These are phyloP conservation scores for Lachnellula willkommii DNA, from an alignment of 2,329 filamentous ascomycete species.

Conservation along the genomic window DNA sequence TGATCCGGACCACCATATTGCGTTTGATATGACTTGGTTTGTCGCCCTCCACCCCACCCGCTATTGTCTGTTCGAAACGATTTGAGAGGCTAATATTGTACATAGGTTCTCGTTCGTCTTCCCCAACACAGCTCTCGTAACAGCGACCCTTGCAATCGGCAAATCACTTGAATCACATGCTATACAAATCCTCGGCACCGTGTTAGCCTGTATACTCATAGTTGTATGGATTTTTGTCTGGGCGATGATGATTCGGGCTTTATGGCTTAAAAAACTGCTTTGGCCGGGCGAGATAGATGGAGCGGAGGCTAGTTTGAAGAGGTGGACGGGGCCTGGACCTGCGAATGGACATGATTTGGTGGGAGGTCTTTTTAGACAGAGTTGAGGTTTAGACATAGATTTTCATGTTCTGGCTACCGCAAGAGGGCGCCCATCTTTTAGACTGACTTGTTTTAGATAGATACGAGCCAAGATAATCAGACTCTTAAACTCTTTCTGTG, in stretches of 20 bases:
- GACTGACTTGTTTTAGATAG: no score
- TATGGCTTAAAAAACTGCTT: slow-evolving; percentile 61
- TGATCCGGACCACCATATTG: slow-evolving; percentile 46
- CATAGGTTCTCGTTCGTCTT: slow-evolving; percentile 61
- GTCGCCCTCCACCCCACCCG: slow-evolving; percentile 35
- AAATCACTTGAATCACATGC: slow-evolving; percentile 53
- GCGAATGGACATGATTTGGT: background rate
- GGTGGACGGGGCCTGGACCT: slow-evolving; percentile 5
- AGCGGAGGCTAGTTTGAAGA: slow-evolving; percentile 7
- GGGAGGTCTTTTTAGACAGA: no score
- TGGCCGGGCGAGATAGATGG: slow-evolving; percentile 53
- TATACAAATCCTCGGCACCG: slow-evolving; percentile 62
- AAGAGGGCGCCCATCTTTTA: no score
- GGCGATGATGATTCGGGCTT: slow-evolving; percentile 63
- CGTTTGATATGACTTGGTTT: slow-evolving; percentile 83
- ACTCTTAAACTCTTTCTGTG: no score
- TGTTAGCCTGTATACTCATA: slow-evolving; percentile 60
- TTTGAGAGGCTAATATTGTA: slow-evolving; percentile 35
- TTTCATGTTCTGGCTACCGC: no score
- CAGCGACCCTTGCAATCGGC: slow-evolving; percentile 67
- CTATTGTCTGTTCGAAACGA: background rate
- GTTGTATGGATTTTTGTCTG: slow-evolving; percentile 65
- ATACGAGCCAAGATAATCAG: no score
- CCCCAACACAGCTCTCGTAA: slow-evolving; percentile 44
- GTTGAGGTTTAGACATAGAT: no score